phyloP scores from a whole-genome alignment of 2,329 filamentous ascomycete species.

The Nannizziopsis arthrosporioides region DNA sequence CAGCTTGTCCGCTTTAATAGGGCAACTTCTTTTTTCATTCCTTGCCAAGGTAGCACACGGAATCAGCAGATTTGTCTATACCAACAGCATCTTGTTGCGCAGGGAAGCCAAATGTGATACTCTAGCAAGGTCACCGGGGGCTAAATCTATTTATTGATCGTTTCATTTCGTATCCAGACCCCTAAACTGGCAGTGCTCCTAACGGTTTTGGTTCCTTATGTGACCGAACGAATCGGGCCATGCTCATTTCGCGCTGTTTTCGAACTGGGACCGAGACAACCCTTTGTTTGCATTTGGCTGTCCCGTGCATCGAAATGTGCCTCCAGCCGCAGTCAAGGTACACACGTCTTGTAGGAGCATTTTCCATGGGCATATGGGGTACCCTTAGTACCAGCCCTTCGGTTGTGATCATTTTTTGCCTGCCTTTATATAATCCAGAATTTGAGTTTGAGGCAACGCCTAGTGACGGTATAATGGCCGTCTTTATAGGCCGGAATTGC shows the following conservation, averaged over 20 bases:
- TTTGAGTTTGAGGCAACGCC: neutral
- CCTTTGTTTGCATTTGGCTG: neutral
- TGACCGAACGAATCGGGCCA: neutral
- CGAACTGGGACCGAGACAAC: neutral
- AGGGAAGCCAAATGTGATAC: neutral
- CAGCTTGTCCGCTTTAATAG: neutral
- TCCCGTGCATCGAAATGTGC: constrained; percentile 1
- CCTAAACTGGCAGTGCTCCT: neutral
- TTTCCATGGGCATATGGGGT: neutral
- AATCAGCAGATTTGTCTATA: constrained; percentile 2
- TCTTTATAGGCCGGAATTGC: constrained; percentile 1
- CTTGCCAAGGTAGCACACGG: constrained; percentile 8
- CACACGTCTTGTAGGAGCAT: constrained; percentile 1
- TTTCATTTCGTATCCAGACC: neutral
- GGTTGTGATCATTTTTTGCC: neutral
- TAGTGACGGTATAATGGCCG: constrained; percentile 3
- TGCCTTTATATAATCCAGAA: neutral
- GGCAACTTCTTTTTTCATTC: neutral
- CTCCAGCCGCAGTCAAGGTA: neutral
- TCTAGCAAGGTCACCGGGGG: neutral
- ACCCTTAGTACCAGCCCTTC: neutral
- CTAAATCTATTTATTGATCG: neutral
- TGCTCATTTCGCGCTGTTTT: constrained; percentile 1
- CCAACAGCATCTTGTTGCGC: constrained; percentile 1
- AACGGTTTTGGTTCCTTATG: neutral